phyloP scores from a whole-genome alignment of 2,329 filamentous ascomycete genomes.

The Colletotrichum tabaci region DNA sequence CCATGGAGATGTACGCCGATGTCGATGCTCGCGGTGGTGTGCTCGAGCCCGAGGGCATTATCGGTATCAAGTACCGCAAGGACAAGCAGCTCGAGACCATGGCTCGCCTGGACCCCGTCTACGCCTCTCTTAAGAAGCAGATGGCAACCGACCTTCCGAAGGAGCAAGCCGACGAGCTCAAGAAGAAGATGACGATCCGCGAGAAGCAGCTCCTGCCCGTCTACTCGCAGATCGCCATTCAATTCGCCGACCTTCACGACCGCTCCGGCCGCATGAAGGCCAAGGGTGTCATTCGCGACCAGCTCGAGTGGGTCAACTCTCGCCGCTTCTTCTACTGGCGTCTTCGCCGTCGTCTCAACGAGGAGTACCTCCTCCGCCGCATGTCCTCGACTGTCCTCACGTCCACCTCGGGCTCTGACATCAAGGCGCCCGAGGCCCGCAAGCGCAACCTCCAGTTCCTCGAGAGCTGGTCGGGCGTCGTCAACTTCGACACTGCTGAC shows the following conservation, averaged over 20 bases:
- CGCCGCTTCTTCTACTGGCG: conserved; percentile 99
- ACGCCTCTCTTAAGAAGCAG: conserved; percentile 87
- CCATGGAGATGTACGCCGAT: conserved; percentile 99
- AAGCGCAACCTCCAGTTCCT: conserved; percentile 80
- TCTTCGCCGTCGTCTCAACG: conserved; percentile 94
- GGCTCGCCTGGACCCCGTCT: conserved; percentile 90
- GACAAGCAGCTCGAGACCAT: conserved; percentile 98
- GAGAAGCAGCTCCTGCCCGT: conserved; percentile 93
- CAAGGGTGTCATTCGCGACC: conserved; percentile 91
- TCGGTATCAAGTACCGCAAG: conserved; percentile 98
- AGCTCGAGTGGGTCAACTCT: conserved; percentile 88
- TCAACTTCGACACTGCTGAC: conserved; percentile 84
- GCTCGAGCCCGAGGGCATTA: conserved; percentile 96
- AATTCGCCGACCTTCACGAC: conserved; percentile 98
- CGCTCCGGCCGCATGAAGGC: conserved; percentile 98
- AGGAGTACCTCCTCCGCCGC: conserved; percentile 96
- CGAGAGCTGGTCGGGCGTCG: conserved; percentile 85
- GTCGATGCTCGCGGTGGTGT: conserved; percentile 96
- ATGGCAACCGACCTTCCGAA: conserved; percentile 77
- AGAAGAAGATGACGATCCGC: conserved; percentile 85
- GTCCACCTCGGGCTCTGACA: conserved; percentile 55
- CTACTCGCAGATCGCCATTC: conserved; percentile 94
- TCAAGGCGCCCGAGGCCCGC: conserved; percentile 69
- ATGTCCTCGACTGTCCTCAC: conserved; percentile 68
- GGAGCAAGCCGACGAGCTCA: conserved; percentile 84